Conservation (phyloP, 805 yeast genomes). For the Starmerella powellii region DNA sequence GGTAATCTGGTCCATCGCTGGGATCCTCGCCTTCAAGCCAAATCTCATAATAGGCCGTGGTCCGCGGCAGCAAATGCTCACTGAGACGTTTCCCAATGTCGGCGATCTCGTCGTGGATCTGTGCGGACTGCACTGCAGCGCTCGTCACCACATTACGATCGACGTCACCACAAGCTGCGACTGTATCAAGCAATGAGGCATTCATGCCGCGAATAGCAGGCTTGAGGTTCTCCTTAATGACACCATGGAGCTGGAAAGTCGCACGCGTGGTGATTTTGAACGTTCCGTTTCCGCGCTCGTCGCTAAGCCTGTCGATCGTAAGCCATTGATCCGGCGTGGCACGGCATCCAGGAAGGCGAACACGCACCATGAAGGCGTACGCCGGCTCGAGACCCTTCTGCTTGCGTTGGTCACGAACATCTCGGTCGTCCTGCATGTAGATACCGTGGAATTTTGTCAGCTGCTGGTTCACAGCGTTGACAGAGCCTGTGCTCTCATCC, state of each 20-base stretch:
- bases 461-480: slow-evolving; percentile 83
- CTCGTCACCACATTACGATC: slow-evolving; percentile 89
- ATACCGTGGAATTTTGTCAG: slow-evolving; percentile 95
- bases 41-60: slow-evolving; percentile 93
- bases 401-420: slow-evolving; percentile 83
- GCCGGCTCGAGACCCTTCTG: slow-evolving; percentile 90
- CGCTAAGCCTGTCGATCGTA: slow-evolving; percentile 65
- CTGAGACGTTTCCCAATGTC: slow-evolving; percentile 53
- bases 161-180: slow-evolving; percentile 98
- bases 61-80: slow-evolving; percentile 73
- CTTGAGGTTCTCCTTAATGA: slow-evolving; percentile 77
- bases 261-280: slow-evolving; percentile 93
- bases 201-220: slow-evolving; percentile 90
- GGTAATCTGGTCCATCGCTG: slow-evolving; percentile 51
- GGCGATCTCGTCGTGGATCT: slow-evolving; percentile 65
- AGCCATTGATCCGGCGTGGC: slow-evolving; percentile 86
- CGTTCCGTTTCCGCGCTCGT: slow-evolving; percentile 80
- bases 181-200: slow-evolving; percentile 77
- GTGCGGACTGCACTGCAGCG: slow-evolving; percentile 77
- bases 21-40: slow-evolving; percentile 80
- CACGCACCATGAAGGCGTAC: slow-evolving; percentile 93
- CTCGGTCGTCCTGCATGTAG: slow-evolving; percentile 98
- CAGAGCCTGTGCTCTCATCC: slow-evolving; percentile 81
- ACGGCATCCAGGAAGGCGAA: slow-evolving; percentile 85
- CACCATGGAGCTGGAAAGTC: slow-evolving; percentile 91